These are phyloP conservation scores for Tolypocladium ovalisporum DNA, from an alignment of 2,329 filamentous ascomycete species.

Conservation along the genomic window DNA sequence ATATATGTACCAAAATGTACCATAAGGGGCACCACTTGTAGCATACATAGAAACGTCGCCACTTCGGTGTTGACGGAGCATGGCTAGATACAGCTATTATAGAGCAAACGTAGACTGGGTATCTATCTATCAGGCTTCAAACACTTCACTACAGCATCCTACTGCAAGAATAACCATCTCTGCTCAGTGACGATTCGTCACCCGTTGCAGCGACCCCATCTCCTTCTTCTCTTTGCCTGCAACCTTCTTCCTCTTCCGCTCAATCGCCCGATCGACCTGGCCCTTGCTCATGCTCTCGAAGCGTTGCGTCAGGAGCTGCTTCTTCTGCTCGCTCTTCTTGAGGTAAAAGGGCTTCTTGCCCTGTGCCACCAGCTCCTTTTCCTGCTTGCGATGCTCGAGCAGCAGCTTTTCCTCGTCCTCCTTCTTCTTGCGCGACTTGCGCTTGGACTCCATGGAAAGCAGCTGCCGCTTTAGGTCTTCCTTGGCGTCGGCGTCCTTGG, in stretches of 20 bases:
- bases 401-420: constrained; percentile 60
- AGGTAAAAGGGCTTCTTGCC: constrained; percentile 91
- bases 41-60: neutral
- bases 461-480: constrained; percentile 63
- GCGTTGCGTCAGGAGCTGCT: constrained; percentile 66
- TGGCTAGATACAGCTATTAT: neutral
- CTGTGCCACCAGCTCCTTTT: constrained; percentile 75
- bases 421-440: constrained; percentile 59
- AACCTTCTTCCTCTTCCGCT: constrained; percentile 82
- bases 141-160: neutral
- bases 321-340: constrained; percentile 88
- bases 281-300: constrained; percentile 77
- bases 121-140: neutral
- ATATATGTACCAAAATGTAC: neutral
- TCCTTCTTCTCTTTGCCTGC: constrained; percentile 75
- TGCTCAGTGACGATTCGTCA: constrained; percentile 4
- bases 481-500: constrained; percentile 54
- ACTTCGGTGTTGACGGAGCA: neutral
- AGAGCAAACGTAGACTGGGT: neutral
- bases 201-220: constrained; percentile 33
- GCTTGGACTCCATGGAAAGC: constrained; percentile 66
- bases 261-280: constrained; percentile 74
- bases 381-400: constrained; percentile 64
- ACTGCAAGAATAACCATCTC: neutral
- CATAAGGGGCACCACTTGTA: neutral